Conservation (phyloP, 345 rosid genomes). For the Balakata baccata region DNA sequence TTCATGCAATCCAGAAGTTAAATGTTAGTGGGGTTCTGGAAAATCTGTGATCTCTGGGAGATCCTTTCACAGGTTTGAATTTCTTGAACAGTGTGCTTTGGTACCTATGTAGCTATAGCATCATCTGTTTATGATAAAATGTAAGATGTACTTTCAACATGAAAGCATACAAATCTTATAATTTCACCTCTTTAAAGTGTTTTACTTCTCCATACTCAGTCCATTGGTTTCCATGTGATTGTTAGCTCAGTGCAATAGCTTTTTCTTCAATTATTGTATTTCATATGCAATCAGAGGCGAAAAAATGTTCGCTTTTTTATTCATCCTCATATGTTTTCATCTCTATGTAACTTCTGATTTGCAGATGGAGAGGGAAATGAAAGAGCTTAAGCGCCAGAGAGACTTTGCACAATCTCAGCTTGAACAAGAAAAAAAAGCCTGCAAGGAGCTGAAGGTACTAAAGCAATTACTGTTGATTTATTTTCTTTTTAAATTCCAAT, state of each 20-base stretch:
- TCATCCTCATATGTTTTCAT: neutral
- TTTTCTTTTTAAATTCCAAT: neutral
- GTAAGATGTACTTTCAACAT: neutral
- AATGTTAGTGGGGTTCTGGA: neutral
- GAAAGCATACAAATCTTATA: neutral
- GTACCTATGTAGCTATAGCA: neutral
- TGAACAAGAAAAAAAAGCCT: conserved; percentile 64
- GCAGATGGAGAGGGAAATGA: conserved; percentile 87
- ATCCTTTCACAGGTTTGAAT: neutral
- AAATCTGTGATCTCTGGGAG: neutral
- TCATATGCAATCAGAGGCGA: neutral
- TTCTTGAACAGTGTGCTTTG: neutral
- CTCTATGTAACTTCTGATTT: conserved; percentile 11
- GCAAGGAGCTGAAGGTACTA: conserved; percentile 70
- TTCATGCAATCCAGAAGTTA: no score
- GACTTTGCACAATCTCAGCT: conserved; percentile 79
- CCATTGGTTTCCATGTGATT: neutral
- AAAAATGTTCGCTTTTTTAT: neutral
- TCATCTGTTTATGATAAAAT: neutral
- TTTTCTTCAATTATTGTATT: neutral
- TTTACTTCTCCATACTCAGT: neutral
- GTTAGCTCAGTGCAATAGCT: neutral
- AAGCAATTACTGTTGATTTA: conserved; percentile 5
- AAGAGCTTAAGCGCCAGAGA: conserved; percentile 90
- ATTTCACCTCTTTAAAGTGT: neutral